Conservation (phyloP, 208 protist genomes). For the Herpetomonas samuelpessoai region DNA sequence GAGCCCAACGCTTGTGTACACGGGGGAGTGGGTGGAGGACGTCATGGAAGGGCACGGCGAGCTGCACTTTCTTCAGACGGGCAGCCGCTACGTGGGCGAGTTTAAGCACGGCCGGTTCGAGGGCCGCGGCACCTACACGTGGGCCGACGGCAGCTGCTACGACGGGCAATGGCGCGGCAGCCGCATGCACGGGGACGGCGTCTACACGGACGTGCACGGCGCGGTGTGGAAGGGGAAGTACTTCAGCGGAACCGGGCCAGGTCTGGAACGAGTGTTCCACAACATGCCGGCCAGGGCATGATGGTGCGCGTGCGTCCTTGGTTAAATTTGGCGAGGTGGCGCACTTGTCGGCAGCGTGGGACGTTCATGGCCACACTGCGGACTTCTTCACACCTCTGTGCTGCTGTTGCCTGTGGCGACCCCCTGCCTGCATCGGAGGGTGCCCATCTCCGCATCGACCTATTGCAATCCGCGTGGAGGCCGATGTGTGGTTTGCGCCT, state of each 20-base stretch:
- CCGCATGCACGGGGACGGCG: slow-evolving; percentile 84
- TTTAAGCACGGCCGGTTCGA: slow-evolving; percentile 68
- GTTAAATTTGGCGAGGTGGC: background rate
- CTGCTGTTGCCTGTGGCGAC: too few relatives aligned
- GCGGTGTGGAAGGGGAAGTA: slow-evolving; percentile 77
- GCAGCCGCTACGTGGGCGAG: slow-evolving; percentile 52
- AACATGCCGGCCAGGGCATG: background rate
- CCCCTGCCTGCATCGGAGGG: too few relatives aligned
- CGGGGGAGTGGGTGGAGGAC: slow-evolving; percentile 81
- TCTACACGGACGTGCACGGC: slow-evolving; percentile 74
- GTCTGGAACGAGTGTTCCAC: slow-evolving; percentile 38
- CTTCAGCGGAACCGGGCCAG: slow-evolving; percentile 79
- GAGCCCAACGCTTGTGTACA: slow-evolving; percentile 71
- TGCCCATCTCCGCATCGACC: too few relatives aligned
- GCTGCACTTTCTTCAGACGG: slow-evolving; percentile 48
- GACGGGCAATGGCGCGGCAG: slow-evolving; percentile 73
- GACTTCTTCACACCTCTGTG: too few relatives aligned
- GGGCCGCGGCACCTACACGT: slow-evolving; percentile 73
- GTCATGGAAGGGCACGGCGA: slow-evolving; percentile 77
- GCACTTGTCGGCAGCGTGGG: too few relatives aligned
- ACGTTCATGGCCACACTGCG: too few relatives aligned
- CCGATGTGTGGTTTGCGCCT: too few relatives aligned
- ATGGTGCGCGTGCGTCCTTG: background rate
- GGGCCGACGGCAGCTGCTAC: slow-evolving; percentile 65
- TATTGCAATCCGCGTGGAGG: too few relatives aligned